A percentile compares a stretch with the other conserved stretches of the same genome.
phyloP scores from a whole-genome alignment of 352 stramenopile genomes.

The Phytophthora hybrid region DNA sequence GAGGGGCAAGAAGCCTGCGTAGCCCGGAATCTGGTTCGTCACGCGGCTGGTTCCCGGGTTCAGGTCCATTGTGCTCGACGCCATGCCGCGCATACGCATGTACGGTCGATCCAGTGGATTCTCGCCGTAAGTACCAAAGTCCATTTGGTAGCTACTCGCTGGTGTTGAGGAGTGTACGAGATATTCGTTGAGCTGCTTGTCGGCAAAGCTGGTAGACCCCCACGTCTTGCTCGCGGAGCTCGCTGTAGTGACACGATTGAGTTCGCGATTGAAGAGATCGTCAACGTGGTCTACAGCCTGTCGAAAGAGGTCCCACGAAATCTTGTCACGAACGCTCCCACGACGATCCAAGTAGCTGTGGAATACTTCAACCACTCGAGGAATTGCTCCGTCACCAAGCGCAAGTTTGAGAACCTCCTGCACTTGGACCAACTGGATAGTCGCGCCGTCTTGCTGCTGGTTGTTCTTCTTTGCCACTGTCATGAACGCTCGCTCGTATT shows the following conservation, averaged over 20 bases:
- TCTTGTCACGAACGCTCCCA: slow-evolving; percentile 45
- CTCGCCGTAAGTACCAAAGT: slow-evolving; percentile 76
- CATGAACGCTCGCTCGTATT: slow-evolving; percentile 64
- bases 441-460: slow-evolving; percentile 44
- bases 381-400: slow-evolving; percentile 40
- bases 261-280: slow-evolving; percentile 49
- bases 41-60: slow-evolving; percentile 71
- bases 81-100: slow-evolving; percentile 81
- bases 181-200: slow-evolving; percentile 33
- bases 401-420: slow-evolving; percentile 54
- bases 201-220: slow-evolving; percentile 26
- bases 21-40: slow-evolving; percentile 87
- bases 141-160: slow-evolving; percentile 73
- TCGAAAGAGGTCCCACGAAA: slow-evolving; percentile 63
- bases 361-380: slow-evolving; percentile 56
- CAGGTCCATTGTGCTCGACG: slow-evolving; percentile 78
- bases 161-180: slow-evolving; percentile 69
- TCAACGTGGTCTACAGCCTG: slow-evolving; percentile 52
- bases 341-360: slow-evolving; percentile 56
- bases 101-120: slow-evolving; percentile 72
- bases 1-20: slow-evolving; percentile 73
- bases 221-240: slow-evolving; percentile 22
- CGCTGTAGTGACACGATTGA: slow-evolving; percentile 32
- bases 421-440: slow-evolving; percentile 60
- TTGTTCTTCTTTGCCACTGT: slow-evolving; percentile 32